Base-by-base conservation (phyloP, 108 stramenopile species). In the Cylindrotheca fusiformis region DNA sequence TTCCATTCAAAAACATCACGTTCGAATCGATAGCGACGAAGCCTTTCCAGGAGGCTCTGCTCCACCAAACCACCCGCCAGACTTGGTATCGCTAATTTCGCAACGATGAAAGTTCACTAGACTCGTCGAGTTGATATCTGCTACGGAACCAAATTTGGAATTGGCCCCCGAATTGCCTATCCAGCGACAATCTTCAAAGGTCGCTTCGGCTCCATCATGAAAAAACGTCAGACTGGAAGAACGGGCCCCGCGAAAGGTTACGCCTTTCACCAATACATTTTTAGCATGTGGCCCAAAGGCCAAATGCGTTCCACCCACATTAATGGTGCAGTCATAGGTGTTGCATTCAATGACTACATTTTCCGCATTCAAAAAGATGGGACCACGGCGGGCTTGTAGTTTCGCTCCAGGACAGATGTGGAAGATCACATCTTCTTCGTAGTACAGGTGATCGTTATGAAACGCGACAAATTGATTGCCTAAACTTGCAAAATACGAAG, bases 281-380 rank as follows among this genome's bases (percentile, higher is more conserved):
- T 65, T 75, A 20, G 92, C 88, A 52, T 88, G 78, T 8, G 86
- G 88, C 10, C 92, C 92, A 74, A 93, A 93, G 48, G 75, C 71
- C 19, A 93, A 69, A 51, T 93, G 92, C 0, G 87, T 87, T 1
- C 84, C 86, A 1, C 69, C 60, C 23, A 83, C 74, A 64, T 87
- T 76, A 55, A 82, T 51, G 46, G 61, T 62, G 56, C 88, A 93
- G 24, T 46, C 64, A n/a, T n/a, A n/a, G n/a, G n/a, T n/a, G 4
- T 74, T 58, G 51, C 92, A 93, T 71, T 88, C 75, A 36, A 93
- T 76, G 23, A 75, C 69, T 25, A 90, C 64, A 49, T 93, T 88
- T 57, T 88, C 87, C 10, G 92, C 85, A 74, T 93, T 88, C 52
- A 93, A 76, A 69, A 78, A 88, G 18, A 90, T 82, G 5, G 85